These are phyloP conservation scores for Mycena latifolia DNA, from an alignment of 768 basidiomycete species.

Conservation along the genomic window DNA sequence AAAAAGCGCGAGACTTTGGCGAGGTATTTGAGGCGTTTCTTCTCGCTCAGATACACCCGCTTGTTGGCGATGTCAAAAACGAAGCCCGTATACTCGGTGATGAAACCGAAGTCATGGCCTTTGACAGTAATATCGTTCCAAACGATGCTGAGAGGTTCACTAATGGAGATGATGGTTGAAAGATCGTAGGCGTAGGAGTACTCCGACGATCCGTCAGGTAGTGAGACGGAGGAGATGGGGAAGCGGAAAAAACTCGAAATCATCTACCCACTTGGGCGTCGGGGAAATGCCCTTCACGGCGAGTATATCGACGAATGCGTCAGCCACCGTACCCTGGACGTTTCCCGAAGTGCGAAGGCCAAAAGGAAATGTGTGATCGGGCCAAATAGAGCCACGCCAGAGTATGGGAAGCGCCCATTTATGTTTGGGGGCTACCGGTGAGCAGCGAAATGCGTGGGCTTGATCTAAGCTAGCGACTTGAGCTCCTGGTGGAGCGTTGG, in stretches of 20 bases:
- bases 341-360: constrained; percentile 4
- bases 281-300: constrained; percentile 27
- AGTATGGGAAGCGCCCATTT: constrained; percentile 1
- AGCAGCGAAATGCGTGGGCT: neutral
- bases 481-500: neutral
- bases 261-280: constrained; percentile 45
- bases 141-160: constrained; percentile 6
- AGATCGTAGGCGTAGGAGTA: constrained; percentile 1
- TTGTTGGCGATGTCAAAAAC: neutral
- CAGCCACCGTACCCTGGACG: neutral
- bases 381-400: constrained; percentile 3
- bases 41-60: constrained; percentile 1
- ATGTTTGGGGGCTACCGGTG: neutral
- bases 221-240: constrained; percentile 17
- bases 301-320: constrained; percentile 6
- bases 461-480: neutral
- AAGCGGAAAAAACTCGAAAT: constrained; percentile 41
- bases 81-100: constrained; percentile 8
- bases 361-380: constrained; percentile 1
- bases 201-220: neutral
- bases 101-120: constrained; percentile 1
- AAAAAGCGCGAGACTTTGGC: constrained; percentile 1
- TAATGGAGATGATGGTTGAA: neutral
- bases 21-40: constrained; percentile 2
- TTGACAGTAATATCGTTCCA: constrained; percentile 1